Evolutionary conservation across 768 basidiomycete species (phyloP).

Genomic region (Leccinum ochraceum): DNA sequence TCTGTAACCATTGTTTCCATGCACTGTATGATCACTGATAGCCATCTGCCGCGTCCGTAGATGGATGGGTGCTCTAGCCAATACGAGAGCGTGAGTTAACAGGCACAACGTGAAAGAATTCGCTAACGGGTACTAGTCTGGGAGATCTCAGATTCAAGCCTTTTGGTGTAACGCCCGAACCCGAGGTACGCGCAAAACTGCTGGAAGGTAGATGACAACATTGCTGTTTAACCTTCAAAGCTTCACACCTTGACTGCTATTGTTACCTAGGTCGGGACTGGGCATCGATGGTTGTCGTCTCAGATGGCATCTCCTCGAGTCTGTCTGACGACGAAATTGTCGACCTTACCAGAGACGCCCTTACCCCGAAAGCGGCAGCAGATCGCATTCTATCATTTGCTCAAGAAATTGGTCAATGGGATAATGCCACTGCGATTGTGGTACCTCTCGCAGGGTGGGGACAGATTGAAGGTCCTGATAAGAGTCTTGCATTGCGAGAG

Average conservation of each 20-base stretch:
- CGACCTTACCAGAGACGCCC: constrained; percentile 76
- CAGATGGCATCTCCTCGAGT: constrained; percentile 90
- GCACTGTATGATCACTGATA: constrained; percentile 2
- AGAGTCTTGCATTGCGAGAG: constrained; percentile 79
- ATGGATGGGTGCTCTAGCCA: constrained; percentile 94
- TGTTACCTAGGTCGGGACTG: constrained; percentile 67
- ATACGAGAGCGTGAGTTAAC: constrained; percentile 76
- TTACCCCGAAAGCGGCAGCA: constrained; percentile 79
- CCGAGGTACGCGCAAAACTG: constrained; percentile 77
- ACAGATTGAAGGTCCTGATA: constrained; percentile 73
- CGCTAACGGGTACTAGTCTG: constrained; percentile 48
- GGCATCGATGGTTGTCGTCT: constrained; percentile 86
- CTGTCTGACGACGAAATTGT: constrained; percentile 94
- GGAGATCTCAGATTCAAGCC: constrained; percentile 89
- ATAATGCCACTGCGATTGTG: constrained; percentile 90
- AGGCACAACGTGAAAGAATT: neutral
- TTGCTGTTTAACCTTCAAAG: neutral
- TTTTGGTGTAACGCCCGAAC: constrained; percentile 91
- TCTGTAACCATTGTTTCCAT: constrained; percentile 34
- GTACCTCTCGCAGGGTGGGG: constrained; percentile 95
- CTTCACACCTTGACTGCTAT: neutral
- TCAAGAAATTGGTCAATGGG: constrained; percentile 79
- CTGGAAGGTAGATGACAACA: constrained; percentile 57
- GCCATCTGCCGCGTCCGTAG: constrained; percentile 38
- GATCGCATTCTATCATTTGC: constrained; percentile 80